Evolutionary conservation across 345 rosid genomes (phyloP), one percentile per base, ranked within the genome.

Genomic region (Eucalyptus regnans): DNA sequence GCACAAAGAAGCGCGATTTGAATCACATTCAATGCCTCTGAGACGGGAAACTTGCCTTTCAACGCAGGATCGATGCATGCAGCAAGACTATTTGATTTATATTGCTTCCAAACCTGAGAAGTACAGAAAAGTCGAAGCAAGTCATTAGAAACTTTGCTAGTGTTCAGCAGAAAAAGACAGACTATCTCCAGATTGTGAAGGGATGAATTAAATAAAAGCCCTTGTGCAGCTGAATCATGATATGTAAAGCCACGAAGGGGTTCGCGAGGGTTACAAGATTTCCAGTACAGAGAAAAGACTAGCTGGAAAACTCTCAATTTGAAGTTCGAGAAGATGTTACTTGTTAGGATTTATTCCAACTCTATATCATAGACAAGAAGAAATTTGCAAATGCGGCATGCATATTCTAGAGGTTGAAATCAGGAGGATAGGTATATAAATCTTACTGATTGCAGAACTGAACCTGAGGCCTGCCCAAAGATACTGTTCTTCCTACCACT

Each of bases 1-100:
- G 91, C 37, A 87, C 91, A 90, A 43, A 90, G 79, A 33, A 90
- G 91, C 23, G 88, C 90, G 13, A 90, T 86, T 62, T 41, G 87
- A n/a, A 90, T 86, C 60, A 90, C 86, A 37, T 90, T 50, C 12
- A 76, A 27, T 13, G 88, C 86, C 91, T 88, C 89, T 44, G 86
- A 50, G 22, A 2, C 3, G 6, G 91, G 88, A 43, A 86, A 88
- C 46, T 88, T 48, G 56, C 86, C 88, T 56, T 31, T 23, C 88
- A 90, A 22, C 17, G 18, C 49, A 33, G 89, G 90, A 60, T 90
- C 88, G 0, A 90, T 54, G 9, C 88, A 80, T 86, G 86, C 88
- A 2, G 50, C 4, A 41, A 90, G 48, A 13, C 62, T 80, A 43
- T 88, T 88, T 31, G 50, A 86, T 60, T 44, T 86, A 87, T 90